Conservation (phyloP, 2,329 filamentous ascomycete genomes). For the Scedosporium minutisporum region DNA sequence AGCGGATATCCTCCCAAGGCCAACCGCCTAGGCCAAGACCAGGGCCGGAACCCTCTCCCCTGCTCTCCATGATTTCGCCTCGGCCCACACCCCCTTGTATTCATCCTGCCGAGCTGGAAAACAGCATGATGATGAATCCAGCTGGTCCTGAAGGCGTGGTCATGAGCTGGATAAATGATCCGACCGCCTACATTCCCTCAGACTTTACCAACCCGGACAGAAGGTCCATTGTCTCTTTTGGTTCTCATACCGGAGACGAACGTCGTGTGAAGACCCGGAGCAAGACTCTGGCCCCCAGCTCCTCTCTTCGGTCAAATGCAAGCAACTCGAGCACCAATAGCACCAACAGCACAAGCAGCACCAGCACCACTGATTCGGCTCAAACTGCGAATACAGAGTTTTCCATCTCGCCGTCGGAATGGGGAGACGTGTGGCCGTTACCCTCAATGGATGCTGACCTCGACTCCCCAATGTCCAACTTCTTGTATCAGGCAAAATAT, state of each 20-base stretch:
- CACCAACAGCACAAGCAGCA: slow-evolving; percentile 28
- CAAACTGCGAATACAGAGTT: slow-evolving; percentile 19
- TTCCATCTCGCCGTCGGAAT: background rate
- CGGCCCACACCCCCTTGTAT: slow-evolving; percentile 10
- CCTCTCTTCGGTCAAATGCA: slow-evolving; percentile 36
- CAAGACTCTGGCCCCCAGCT: slow-evolving; percentile 35
- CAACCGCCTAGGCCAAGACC: background rate
- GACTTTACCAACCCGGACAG: background rate
- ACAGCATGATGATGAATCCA: background rate
- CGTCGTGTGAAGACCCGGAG: slow-evolving; percentile 20
- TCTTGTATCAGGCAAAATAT: slow-evolving; percentile 19
- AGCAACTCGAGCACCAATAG: slow-evolving; percentile 27
- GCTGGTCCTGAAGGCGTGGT: background rate
- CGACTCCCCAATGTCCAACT: slow-evolving; percentile 34
- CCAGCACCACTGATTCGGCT: slow-evolving; percentile 38
- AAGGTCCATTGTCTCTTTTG: background rate
- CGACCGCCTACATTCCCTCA: background rate
- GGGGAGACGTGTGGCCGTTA: slow-evolving; percentile 30
- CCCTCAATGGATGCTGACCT: slow-evolving; percentile 31
- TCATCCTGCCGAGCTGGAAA: slow-evolving; percentile 15
- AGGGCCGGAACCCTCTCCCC: background rate
- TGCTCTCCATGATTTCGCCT: slow-evolving; percentile 16
- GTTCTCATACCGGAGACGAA: slow-evolving; percentile 15
- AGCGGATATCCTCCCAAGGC: background rate
- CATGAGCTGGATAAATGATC: slow-evolving; percentile 3